phyloP scores from a whole-genome alignment of 208 protist genomes.

The Jaenimonas drosophilae region DNA sequence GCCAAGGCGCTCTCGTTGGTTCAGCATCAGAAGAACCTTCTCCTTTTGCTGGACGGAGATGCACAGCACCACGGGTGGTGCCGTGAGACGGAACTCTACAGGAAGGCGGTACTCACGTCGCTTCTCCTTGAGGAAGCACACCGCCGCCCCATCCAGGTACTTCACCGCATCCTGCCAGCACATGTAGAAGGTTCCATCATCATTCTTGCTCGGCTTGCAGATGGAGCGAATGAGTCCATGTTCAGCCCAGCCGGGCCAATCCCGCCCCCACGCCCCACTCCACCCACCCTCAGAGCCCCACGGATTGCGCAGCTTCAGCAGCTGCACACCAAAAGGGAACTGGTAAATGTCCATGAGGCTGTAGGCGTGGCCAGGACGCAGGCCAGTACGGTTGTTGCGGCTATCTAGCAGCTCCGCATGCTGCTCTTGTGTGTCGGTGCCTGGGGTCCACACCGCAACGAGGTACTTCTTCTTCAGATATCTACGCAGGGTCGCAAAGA shows the following conservation, averaged over 20 bases:
- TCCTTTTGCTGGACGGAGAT: too few species aligned
- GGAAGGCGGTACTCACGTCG: constrained; percentile 71
- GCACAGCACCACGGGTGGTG: too few species aligned
- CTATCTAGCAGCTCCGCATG: too few species aligned
- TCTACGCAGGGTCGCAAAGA: too few species aligned
- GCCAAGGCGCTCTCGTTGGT: too few species aligned
- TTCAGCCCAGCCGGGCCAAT: constrained; percentile 57
- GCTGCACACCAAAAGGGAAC: constrained; percentile 39
- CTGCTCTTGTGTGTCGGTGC: constrained; percentile 11
- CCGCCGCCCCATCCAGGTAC: constrained; percentile 81
- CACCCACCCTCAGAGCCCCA: constrained; percentile 53
- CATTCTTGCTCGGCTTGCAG: constrained; percentile 44
- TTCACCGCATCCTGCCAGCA: constrained; percentile 51
- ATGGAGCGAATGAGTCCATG: constrained; percentile 64
- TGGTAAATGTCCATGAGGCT: constrained; percentile 47
- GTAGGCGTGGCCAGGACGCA: constrained; percentile 58
- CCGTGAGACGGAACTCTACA: constrained; percentile 64
- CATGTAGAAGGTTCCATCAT: constrained; percentile 79
- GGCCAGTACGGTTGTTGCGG: constrained; percentile 45
- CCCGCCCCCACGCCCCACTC: constrained; percentile 65
- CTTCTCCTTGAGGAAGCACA: constrained; percentile 53
- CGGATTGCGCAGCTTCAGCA: constrained; percentile 70
- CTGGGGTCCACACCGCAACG: too few species aligned
- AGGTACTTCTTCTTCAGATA: too few species aligned
- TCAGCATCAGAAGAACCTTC: too few species aligned